Conservation (phyloP, 2,329 filamentous ascomycete genomes). For the Aspergillus sp. region DNA sequence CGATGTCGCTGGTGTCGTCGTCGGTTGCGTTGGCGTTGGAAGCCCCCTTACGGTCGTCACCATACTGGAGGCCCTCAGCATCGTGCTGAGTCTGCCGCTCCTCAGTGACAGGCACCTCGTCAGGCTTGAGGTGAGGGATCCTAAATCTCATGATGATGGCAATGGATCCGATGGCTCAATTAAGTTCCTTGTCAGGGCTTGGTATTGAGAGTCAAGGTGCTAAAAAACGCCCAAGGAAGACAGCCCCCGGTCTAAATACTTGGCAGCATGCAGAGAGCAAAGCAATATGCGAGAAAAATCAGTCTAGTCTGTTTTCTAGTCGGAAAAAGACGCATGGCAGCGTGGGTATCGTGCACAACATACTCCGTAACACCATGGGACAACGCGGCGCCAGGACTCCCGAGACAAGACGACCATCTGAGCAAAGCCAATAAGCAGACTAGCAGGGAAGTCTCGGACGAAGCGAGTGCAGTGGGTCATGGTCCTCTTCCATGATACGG, state of each 20-base stretch:
- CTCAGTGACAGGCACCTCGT: constrained; percentile 5
- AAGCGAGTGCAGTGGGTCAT: not conserved
- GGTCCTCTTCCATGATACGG: not conserved
- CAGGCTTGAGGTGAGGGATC: constrained; percentile 1
- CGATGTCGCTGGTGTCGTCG: constrained; percentile 8
- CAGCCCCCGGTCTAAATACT: not conserved
- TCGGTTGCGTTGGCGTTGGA: not conserved
- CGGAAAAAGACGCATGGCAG: too few relatives aligned
- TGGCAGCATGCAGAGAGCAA: not conserved
- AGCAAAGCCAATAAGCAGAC: too few relatives aligned
- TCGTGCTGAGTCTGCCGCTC: not conserved
- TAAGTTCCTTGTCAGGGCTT: not conserved
- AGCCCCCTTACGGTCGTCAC: not conserved
- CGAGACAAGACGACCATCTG: too few relatives aligned
- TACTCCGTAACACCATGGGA: too few relatives aligned
- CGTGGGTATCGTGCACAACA: too few relatives aligned
- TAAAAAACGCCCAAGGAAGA: not conserved
- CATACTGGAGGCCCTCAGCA: not conserved
- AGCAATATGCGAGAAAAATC: not conserved
- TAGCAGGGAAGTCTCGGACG: not conserved
- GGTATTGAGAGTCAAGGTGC: not conserved
- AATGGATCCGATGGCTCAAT: not conserved
- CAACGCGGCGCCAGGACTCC: too few relatives aligned
- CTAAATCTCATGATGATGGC: not conserved
- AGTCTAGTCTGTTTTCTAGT: not conserved